Evolutionary conservation across 306 rosid genomes (phyloP), one percentile per base, ranked within the genome.

Genomic region (Crotalaria pallida): DNA sequence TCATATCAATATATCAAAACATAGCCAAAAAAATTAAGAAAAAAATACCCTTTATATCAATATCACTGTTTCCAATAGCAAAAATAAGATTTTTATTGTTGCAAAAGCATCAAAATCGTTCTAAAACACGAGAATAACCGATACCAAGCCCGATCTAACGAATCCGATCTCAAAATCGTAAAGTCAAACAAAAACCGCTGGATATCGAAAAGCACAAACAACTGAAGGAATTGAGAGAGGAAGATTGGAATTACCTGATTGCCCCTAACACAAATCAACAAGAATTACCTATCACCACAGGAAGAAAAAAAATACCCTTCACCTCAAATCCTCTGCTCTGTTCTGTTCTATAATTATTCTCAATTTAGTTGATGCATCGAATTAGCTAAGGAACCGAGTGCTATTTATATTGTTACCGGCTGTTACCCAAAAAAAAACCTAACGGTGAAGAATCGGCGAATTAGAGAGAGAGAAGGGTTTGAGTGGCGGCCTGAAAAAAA

Each of bases 141-240:
- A 65, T 36, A 47, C 6, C 38, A 48, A 12, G 2, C 73, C 72
- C 69, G 87, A 83, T 83, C 83, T 67, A 56, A 13, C 24, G 17
- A 65, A 64, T 72, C 23, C 52, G 55, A 50, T 29, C 34, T 66
- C 45, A 1, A 21, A 69, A 63, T 51, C 10, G 9, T 10, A 34
- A 51, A 58, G 47, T 57, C 67, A 59, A 66, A 49, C 4, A 31
- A 1, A 16, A 23, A 40, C 9, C 41, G 10, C 41, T 34, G 11
- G 41, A 34, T 9, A 38, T 38, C 10, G 2, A 36, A 24, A 78
- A 48, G 0, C 19, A 10, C 4, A 13, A 7, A 63, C 3, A 12
- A 0, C 10, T 2, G 9, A 3, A 11, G 11, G 17, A 41, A 36
- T 56, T 2, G 5, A 56, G 56, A 69, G 13, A 38, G 38, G 53